Conservation (phyloP, 768 basidiomycete genomes). For the Termitomyces sp. region DNA sequence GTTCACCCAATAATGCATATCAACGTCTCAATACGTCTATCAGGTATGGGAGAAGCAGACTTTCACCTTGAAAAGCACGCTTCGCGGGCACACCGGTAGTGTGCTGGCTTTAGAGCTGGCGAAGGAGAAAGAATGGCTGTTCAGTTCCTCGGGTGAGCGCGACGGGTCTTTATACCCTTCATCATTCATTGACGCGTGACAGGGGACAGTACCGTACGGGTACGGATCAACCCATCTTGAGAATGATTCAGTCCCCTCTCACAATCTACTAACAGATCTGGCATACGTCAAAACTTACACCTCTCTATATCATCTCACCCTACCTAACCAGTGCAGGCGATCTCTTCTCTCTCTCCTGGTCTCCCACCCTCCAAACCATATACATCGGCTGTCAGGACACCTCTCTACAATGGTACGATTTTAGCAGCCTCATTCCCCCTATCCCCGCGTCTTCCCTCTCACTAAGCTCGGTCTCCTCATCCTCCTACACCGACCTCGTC, state of each 20-base stretch:
- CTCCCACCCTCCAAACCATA: conserved; percentile 59
- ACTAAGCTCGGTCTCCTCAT: conserved; percentile 12
- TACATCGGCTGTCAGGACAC: conserved; percentile 93
- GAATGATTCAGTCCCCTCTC: not conserved
- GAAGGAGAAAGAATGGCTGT: conserved; percentile 75
- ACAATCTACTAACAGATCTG: conserved; percentile 55
- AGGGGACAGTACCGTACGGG: conserved; percentile 90
- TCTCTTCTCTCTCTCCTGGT: conserved; percentile 84
- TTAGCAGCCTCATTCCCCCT: conserved; percentile 28
- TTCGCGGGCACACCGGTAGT: conserved; percentile 82
- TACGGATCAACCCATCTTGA: conserved; percentile 32
- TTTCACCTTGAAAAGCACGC: conserved; percentile 62
- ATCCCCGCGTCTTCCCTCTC: conserved; percentile 4
- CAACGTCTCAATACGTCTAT: not conserved
- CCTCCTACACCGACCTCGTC: conserved; percentile 14
- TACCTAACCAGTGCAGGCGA: conserved; percentile 81
- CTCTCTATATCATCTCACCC: conserved; percentile 72
- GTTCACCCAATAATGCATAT: not conserved
- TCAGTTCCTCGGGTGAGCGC: conserved; percentile 80
- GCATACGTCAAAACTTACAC: conserved; percentile 65
- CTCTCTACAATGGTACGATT: conserved; percentile 85
- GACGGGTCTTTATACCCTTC: not conserved
- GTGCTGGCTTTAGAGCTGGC: conserved; percentile 79
- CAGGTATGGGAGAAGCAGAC: conserved; percentile 86
- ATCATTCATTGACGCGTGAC: conserved; percentile 6